A percentile compares a stretch with the other conserved stretches of the same genome.
Conservation (phyloP, 1,139 yeast species). For the Suhomyces chickasaworum region DNA sequence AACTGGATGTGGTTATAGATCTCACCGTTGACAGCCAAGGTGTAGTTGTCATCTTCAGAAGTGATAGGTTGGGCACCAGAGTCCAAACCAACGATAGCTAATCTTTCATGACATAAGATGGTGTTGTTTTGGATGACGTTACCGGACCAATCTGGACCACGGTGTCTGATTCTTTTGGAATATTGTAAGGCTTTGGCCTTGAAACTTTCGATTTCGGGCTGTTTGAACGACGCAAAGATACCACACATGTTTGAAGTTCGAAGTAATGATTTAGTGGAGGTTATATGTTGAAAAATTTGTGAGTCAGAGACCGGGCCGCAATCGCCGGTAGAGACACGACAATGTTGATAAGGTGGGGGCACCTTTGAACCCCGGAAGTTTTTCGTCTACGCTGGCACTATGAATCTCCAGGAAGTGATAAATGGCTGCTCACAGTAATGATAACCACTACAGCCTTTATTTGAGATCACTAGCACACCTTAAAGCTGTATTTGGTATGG, state of each 20-base stretch:
- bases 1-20: constrained; percentile 93
- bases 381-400: not conserved
- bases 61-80: constrained; percentile 98
- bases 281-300: constrained; percentile 16
- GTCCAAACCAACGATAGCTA: constrained; percentile 93
- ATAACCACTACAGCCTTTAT: not conserved
- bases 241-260: constrained; percentile 73
- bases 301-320: constrained; percentile 16
- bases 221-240: constrained; percentile 88
- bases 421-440: not conserved
- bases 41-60: constrained; percentile 70
- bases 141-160: constrained; percentile 99
- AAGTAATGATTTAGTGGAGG: not conserved
- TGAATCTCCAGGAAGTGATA: not conserved
- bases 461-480: not conserved
- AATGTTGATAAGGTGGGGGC: not conserved
- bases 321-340: constrained; percentile 9
- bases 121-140: constrained; percentile 77
- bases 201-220: constrained; percentile 76
- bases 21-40: constrained; percentile 93
- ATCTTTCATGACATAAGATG: constrained; percentile 87
- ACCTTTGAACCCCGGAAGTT: not conserved
- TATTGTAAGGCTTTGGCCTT: constrained; percentile 86
- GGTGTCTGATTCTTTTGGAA: constrained; percentile 91
- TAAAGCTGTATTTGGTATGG: not conserved